Evolutionary conservation across 805 yeast species (phyloP), one percentile per base, ranked within the genome.

Genomic region (Candida taoyuanica): DNA sequence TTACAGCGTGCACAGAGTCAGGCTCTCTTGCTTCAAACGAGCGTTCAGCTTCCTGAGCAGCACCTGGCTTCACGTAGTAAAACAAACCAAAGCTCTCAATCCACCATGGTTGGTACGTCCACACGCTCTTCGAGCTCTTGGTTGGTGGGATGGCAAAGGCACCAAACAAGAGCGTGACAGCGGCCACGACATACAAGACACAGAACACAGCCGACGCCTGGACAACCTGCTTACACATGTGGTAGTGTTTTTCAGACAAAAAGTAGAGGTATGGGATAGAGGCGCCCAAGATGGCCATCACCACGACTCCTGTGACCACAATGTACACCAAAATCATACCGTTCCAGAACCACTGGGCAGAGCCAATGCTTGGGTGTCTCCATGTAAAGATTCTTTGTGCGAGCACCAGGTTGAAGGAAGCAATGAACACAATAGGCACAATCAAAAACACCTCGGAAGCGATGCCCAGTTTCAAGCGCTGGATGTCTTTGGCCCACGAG

Each of bases 101-200:
- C 93, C 93, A 84, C 73, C 81, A 79, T 26, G 94, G 86, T 55
- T 78, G 85, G 56, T 76, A 82, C 33, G 73, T 76, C 49, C 73
- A 69, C 27, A 79, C 65, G 29, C 62, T 56, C 44, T 68, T 70
- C 43, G 76, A 76, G 27, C 60, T 63, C 24, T 62, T 42, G 6
- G 84, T 74, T 16, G 86, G 78, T 44, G 73, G 72, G 49, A 78
- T 62, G 29, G 71, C 41, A 52, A 64, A 83, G 1, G 88, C 76
- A 32, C 71, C 55, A 0, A 55, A 52, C 17, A 80, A 62, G 50
- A 83, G 65, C 7, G 55, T 32, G 32, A 75, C 53, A 2, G 87
- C 76, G 2, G 76, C 55, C 29, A 72, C 56, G 3, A 85, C 73
- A 56, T 81, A 83, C 24, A 73, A 41, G 11, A 66, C 53, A 47